phyloP scores from a whole-genome alignment of 1,284 basidiomycete genomes.

The Ceratorhiza oryzae-sativae region DNA sequence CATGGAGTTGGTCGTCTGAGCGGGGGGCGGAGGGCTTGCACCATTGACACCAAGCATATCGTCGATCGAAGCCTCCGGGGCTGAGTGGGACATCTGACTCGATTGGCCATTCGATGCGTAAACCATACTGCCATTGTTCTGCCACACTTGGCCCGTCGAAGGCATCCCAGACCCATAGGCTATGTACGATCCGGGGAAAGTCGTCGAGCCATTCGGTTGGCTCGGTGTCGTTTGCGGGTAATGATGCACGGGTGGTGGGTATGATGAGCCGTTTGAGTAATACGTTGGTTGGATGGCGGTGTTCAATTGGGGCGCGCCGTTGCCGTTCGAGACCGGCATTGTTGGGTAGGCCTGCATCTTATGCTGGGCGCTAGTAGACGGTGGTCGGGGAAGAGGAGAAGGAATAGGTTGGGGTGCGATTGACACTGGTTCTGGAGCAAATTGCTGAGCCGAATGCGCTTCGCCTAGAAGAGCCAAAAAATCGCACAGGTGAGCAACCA shows the following conservation, averaged over 20 bases:
- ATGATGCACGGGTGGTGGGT: constrained; percentile 13
- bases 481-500: constrained; percentile 2
- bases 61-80: constrained; percentile 24
- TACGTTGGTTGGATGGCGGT: constrained; percentile 24
- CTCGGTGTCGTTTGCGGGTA: constrained; percentile 3
- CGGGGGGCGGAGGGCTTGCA: constrained; percentile 12
- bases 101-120: constrained; percentile 24
- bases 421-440: background rate
- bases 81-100: constrained; percentile 8
- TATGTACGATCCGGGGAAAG: constrained; percentile 2
- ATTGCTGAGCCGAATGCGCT: constrained; percentile 13
- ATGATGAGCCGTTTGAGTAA: constrained; percentile 25
- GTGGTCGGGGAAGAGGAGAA: constrained; percentile 14
- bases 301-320: constrained; percentile 19
- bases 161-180: constrained; percentile 1
- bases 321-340: background rate
- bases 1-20: constrained; percentile 21
- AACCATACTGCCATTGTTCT: constrained; percentile 15
- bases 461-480: constrained; percentile 7
- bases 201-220: background rate
- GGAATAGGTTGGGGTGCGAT: constrained; percentile 1
- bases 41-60: background rate
- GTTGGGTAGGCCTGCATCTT: constrained; percentile 19
- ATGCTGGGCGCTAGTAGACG: background rate
- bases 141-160: constrained; percentile 20